phyloP scores from a whole-genome alignment of 2,329 filamentous ascomycete genomes.

The Phialophora expanda region DNA sequence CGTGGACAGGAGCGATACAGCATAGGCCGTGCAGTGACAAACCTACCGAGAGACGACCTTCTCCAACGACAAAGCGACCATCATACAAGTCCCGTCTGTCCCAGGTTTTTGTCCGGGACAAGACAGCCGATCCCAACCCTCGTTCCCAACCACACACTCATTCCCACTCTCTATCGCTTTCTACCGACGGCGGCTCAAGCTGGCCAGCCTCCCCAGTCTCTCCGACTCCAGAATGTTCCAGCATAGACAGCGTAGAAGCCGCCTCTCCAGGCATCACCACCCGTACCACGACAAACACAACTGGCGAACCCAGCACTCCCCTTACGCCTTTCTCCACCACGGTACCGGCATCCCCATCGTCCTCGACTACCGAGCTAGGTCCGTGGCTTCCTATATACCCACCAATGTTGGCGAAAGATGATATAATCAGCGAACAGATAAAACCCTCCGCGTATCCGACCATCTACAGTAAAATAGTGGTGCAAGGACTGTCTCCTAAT shows the following conservation, averaged over 20 bases:
- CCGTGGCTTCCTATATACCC: slow-evolving; percentile 74
- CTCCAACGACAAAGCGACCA: slow-evolving; percentile 13
- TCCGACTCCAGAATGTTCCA: slow-evolving; percentile 23
- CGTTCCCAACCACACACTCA: slow-evolving; percentile 14
- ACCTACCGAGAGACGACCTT: slow-evolving; percentile 17
- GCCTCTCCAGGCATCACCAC: slow-evolving; percentile 5
- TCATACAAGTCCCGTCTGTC: slow-evolving; percentile 27
- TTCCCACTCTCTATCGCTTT: background rate
- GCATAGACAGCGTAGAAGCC: slow-evolving; percentile 25
- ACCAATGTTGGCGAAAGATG: slow-evolving; percentile 73
- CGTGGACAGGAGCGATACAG: slow-evolving; percentile 77
- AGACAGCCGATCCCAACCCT: slow-evolving; percentile 3
- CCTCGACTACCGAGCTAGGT: slow-evolving; percentile 45
- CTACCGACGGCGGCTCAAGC: slow-evolving; percentile 15
- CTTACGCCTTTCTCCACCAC: slow-evolving; percentile 45
- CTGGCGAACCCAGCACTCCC: slow-evolving; percentile 9
- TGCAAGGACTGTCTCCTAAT: slow-evolving; percentile 78
- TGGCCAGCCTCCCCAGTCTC: slow-evolving; percentile 12
- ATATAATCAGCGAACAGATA: slow-evolving; percentile 79
- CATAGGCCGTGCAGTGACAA: slow-evolving; percentile 27
- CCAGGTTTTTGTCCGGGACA: slow-evolving; percentile 12
- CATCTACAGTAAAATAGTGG: slow-evolving; percentile 87
- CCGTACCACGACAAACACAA: slow-evolving; percentile 6
- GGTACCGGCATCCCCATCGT: slow-evolving; percentile 49
- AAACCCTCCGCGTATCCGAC: slow-evolving; percentile 74